Base-by-base conservation (phyloP, 2,329 filamentous ascomycete genomes). In the Aspergillus sp. region DNA sequence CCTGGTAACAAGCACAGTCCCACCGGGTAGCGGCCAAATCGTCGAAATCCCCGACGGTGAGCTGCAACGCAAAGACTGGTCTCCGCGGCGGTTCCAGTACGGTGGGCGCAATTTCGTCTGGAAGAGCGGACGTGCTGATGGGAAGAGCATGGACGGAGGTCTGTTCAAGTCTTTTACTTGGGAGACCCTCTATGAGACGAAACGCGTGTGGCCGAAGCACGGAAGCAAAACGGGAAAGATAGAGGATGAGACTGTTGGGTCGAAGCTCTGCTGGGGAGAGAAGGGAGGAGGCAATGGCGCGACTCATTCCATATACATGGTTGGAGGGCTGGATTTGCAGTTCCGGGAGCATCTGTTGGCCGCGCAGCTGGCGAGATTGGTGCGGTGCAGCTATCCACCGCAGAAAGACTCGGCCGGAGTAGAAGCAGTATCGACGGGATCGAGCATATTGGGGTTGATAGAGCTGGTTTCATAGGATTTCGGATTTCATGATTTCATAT, bases 401-500 rank as follows among this genome's bases (percentile, higher is more conserved):
- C 49, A 53, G 15, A 63, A 62, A 48, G 61, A 63, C 45, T 38
- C 53, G 13, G 39, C 51, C 6, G 57, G 57, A 6, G 36, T 62
- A 2, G 61, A 63, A 42, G 57, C 15, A 1, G 57, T 55, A 41
- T n/a, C 45, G 5, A 43, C 44, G 20, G 53, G 82, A 87, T 5
- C 38, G 8, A 48, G 44, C 30, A 41, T 53, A 20, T 15, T 53
- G 34, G 44, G 41, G n/a, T 15, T 47, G 3, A 22, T 34, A 18
- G 51, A 53, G 12, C 9, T 42, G 15, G 20, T 32, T 48, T 53
- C 50, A 11, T 38, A 39, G 26, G n/a, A 18, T 32, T 20, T n/a
- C n/a, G n/a, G n/a, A n/a, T 32, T 48, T 53, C 50, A 11, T 38
- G n/a, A 18, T 32, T 20, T 3, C 15, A 9, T 44, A 22, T 13